These are phyloP conservation scores for Aureobasidium melanogenum DNA, from an alignment of 2,329 filamentous ascomycete genomes.

Conservation along the genomic window DNA sequence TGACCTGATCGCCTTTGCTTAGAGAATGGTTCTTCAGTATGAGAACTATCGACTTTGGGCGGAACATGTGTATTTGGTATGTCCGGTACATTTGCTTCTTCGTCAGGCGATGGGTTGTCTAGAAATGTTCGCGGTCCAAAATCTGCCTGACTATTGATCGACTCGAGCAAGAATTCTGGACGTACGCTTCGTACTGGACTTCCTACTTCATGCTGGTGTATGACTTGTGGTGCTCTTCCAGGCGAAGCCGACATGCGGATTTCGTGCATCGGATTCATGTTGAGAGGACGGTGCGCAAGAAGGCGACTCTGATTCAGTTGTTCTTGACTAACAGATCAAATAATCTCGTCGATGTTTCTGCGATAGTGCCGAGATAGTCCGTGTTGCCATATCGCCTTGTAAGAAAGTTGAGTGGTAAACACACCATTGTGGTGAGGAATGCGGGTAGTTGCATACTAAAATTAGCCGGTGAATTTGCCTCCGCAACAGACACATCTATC, in stretches of 20 bases:
- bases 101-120: conserved; percentile 20
- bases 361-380: background rate
- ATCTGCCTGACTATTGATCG: conserved; percentile 23
- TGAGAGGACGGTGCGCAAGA: background rate
- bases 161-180: conserved; percentile 24
- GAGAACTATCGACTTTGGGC: background rate
- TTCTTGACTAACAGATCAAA: background rate
- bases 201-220: conserved; percentile 20
- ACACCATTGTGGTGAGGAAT: conserved; percentile 7
- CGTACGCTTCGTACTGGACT: conserved; percentile 29
- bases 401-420: background rate
- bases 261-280: conserved; percentile 4
- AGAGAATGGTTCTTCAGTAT: background rate
- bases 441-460: conserved; percentile 2
- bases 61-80: background rate
- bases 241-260: conserved; percentile 25
- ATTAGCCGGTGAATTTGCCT: conserved; percentile 27
- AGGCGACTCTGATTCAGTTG: background rate
- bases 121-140: conserved; percentile 26
- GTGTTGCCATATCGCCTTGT: background rate
- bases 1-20: conserved; percentile 12
- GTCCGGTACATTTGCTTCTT: background rate
- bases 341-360: background rate
- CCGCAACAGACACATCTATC: conserved; percentile 30
- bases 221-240: conserved; percentile 25